Evolutionary conservation across 163 green algal genomes (phyloP), one percentile per base, ranked within the genome.

Genomic region (Coccomyxa subellipsoidea): DNA sequence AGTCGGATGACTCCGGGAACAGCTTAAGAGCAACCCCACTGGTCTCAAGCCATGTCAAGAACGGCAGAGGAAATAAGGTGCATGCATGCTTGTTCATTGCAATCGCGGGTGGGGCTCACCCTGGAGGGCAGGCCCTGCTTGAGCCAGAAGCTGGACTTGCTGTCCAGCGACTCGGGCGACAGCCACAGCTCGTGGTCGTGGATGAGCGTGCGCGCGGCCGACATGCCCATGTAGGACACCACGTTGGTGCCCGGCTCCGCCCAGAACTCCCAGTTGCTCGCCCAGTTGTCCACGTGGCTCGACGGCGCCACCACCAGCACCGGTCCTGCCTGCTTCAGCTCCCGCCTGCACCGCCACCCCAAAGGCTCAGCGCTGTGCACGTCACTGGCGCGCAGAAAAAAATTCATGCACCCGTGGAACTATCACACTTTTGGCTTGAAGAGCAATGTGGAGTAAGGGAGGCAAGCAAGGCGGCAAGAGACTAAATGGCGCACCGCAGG

Each of bases 111-210:
- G 31, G 21, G n/a, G 15, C 25, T 78, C 71, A 78, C 71, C 71
- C 32, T 39, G 34, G 77, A 32, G 18, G 82, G 54, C 31, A 82
- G 31, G 32, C 77, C 77, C 31, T 38, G 54, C 6, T 73, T 73
- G 27, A 31, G 31, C 36, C n/a, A 21, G 40, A 81, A 72, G 77
- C 40, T 77, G 70, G 70, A 76, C 54, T 80, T 87, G 69, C 88
- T 86, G 87, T 96, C 94, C 78, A 97, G 85, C 77, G 80, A 88
- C 38, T 79, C 85, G 18, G 92, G 89, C 32, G 90, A 78, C 38
- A 98, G 86, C 93, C 93, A 97, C 15, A 98, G 87, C 90, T 98
- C 94, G 73, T 96, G 82, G 8, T 96, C 93, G 10, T 88, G 80
- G 27, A 97, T 84, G 12, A 91, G 72, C 2, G 59, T 71, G 59